Conservation (phyloP, 192 early-diverging fungal genomes). For the Dispira simplex region DNA sequence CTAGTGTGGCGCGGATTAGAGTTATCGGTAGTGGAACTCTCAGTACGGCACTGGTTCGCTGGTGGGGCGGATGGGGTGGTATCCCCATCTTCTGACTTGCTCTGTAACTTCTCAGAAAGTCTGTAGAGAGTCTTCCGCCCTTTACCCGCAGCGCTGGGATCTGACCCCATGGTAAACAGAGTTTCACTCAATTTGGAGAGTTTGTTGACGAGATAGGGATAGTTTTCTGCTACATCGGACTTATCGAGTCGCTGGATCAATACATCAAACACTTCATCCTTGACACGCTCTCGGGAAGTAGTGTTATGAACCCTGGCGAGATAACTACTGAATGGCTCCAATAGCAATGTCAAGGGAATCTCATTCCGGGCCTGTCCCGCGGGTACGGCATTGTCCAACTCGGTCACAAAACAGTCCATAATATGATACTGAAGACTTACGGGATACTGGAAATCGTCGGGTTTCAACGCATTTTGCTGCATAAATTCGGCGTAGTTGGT, state of each 20-base stretch:
- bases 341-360: constrained; percentile 29
- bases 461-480: constrained; percentile 35
- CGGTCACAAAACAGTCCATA: constrained; percentile 51
- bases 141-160: not conserved
- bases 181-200: not conserved
- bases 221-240: not conserved
- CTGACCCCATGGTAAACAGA: not conserved
- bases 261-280: constrained; percentile 26
- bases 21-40: too few species aligned
- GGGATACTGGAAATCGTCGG: constrained; percentile 23
- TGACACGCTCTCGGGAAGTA: constrained; percentile 29
- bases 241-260: constrained; percentile 22
- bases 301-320: constrained; percentile 31
- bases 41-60: too few species aligned
- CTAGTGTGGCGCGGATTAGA: too few species aligned
- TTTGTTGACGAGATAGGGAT: not conserved
- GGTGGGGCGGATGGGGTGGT: too few species aligned
- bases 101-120: not conserved
- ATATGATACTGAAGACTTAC: constrained; percentile 55
- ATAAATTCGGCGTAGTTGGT: constrained; percentile 35
- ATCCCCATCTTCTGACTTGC: too few species aligned
- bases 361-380: constrained; percentile 22
- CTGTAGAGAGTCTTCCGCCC: not conserved
- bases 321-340: constrained; percentile 32
- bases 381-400: constrained; percentile 45